phyloP scores from a whole-genome alignment of 306 rosid species.

The Prunus mongolica region DNA sequence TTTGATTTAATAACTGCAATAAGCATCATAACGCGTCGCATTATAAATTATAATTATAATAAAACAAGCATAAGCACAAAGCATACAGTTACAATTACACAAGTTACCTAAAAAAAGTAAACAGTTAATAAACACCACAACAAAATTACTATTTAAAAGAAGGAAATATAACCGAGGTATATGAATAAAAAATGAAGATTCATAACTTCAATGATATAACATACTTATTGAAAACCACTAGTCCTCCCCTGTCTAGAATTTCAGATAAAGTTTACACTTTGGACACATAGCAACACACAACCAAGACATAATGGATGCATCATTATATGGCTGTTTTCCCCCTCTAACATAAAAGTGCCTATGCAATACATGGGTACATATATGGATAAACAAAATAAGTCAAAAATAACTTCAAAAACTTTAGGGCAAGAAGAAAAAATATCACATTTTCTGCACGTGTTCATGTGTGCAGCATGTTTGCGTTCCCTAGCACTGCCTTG shows the following conservation, averaged over 20 bases:
- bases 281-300: not conserved
- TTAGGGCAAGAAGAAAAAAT: not conserved
- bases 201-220: not conserved
- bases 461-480: not conserved
- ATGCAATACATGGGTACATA: not conserved
- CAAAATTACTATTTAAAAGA: not conserved
- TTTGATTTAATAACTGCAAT: conserved; percentile 42
- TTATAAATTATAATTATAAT: not conserved
- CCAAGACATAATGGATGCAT: not conserved
- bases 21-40: conserved; percentile 1
- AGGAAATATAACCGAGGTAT: not conserved
- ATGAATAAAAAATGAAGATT: not conserved
- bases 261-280: not conserved
- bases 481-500: not conserved
- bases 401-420: not conserved
- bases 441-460: not conserved
- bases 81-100: not conserved
- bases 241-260: not conserved
- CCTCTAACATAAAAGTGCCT: not conserved
- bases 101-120: not conserved
- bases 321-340: not conserved
- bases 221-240: not conserved
- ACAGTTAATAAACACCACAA: not conserved
- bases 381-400: not conserved
- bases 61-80: not conserved